These are phyloP conservation scores for Notholithocarpus densiflorus DNA, from an alignment of 306 rosid genomes.

Conservation along the genomic window DNA sequence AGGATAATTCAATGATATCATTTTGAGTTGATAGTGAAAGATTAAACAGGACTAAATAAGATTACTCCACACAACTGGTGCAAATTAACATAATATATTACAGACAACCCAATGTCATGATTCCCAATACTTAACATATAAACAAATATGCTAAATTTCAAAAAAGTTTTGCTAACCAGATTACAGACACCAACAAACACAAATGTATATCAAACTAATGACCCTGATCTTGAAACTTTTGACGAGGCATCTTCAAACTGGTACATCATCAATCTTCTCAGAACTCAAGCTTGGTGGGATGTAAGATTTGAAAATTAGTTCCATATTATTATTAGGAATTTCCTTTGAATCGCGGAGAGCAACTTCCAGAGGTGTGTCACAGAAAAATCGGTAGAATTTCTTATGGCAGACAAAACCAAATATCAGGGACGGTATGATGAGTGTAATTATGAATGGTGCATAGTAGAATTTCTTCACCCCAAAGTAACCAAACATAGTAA, in stretches of 20 bases:
- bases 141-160: no score
- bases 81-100: no score
- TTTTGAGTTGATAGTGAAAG: no score
- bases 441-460: conserved; percentile 57
- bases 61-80: no score
- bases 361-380: conserved; percentile 57
- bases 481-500: conserved; percentile 86
- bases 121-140: no score
- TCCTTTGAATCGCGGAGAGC: conserved; percentile 46
- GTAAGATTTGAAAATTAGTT: conserved; percentile 55
- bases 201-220: conserved; percentile 40
- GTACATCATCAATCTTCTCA: conserved; percentile 60
- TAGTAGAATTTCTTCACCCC: conserved; percentile 52
- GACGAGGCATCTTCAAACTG: conserved; percentile 70
- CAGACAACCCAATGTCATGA: no score
- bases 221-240: conserved; percentile 51
- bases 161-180: no score
- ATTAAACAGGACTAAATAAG: no score
- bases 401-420: conserved; percentile 47
- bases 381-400: conserved; percentile 69
- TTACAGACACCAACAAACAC: no score
- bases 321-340: conserved; percentile 69
- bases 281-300: conserved; percentile 75
- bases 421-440: conserved; percentile 53
- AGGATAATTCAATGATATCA: no score